Evolutionary conservation across 768 basidiomycete species (phyloP), one percentile per base, ranked within the genome.

Genomic region (Boletus eberwhitei): DNA sequence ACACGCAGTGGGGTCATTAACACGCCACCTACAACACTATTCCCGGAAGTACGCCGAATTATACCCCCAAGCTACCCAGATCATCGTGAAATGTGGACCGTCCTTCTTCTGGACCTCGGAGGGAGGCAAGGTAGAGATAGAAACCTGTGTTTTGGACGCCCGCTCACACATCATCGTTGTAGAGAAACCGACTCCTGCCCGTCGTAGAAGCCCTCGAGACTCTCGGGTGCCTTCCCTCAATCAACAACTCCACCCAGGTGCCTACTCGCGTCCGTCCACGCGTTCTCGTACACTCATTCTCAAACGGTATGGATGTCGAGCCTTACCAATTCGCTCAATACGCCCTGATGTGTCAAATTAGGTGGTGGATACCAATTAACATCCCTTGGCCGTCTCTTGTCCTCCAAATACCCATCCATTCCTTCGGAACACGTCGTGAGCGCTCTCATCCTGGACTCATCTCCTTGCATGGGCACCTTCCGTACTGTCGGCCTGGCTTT

Each of bases 261-360:
- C n/a, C 39, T 26, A n/a, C 40, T 40, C 37, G 49, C 13, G 34
- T 32, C 13, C 58, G 52, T 35, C 58, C 66, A 41, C 65, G 65
- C 16, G 22, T 68, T 17, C 64, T 71, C 9, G 39, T 66, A 12
- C 67, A 68, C 39, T 66, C 58, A 1, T 71, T 71, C 52, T 71
- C 69, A 35, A 68, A 71, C 34, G 67, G 69, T 71, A 51, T 5
- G 39, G 8, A 36, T 5, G 2, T 26, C n/a, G 24, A 38, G 4
- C 16, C 26, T 44, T 19, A 5, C 11, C 11, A 21, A 17, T 9
- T 21, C 8, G 8, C n/a, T 31, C 11, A n/a, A 39, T 22, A 9
- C 14, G 4, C 11, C 1, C 36, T 58, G 24, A 59, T n/a, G 26
- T 2, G 8, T 49, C 12, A 5, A 29, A 46, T 3, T 43, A 68